Conservation (phyloP, 306 rosid species). For the Cucurbita maxima region DNA sequence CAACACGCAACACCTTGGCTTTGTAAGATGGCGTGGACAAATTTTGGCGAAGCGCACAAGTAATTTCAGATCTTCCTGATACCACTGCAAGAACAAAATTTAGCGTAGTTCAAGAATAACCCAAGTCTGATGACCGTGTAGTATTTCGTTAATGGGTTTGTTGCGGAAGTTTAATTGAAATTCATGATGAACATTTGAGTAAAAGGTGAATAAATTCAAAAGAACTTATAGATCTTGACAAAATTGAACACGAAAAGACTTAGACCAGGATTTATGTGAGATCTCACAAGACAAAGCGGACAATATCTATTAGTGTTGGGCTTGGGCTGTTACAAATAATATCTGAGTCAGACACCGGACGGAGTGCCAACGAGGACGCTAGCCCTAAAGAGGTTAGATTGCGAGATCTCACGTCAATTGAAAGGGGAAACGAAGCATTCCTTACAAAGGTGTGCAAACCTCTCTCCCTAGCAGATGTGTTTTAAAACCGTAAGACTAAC, state of each 20-base stretch:
- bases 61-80: not conserved
- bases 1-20: not conserved
- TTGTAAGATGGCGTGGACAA: not conserved
- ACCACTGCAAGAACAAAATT: not conserved
- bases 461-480: too few species aligned
- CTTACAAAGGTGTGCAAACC: too few species aligned
- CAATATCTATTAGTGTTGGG: too few species aligned
- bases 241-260: not conserved
- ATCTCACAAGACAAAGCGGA: too few species aligned
- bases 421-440: too few species aligned
- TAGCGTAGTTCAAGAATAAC: not conserved
- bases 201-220: not conserved
- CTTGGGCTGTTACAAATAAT: too few species aligned
- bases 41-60: not conserved
- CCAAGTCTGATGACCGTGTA: not conserved
- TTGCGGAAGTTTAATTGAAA: not conserved
- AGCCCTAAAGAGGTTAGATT: too few species aligned
- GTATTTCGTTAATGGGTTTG: not conserved
- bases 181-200: not conserved
- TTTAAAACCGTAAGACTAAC: too few species aligned
- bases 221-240: not conserved
- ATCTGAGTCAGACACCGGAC: too few species aligned
- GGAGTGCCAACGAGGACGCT: too few species aligned
- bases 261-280: not conserved
- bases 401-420: too few species aligned